Base-by-base conservation (phyloP, 1,139 yeast species). In the Lodderomyces orthopsilosis region DNA sequence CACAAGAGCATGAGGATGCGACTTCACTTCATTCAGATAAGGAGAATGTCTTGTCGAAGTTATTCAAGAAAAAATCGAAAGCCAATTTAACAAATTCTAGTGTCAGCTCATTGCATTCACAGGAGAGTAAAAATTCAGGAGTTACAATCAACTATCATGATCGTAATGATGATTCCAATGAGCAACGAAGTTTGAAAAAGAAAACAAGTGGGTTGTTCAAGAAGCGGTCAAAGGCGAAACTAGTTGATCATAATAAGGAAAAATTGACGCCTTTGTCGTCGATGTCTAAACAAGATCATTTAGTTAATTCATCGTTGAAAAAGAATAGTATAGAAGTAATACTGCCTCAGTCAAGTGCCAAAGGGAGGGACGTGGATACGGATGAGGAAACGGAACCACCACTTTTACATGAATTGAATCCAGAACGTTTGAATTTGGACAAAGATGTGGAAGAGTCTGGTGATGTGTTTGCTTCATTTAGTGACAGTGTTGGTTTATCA, bases 31-130 rank as follows among this genome's bases (percentile, higher is more conserved):
- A 28, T 22, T 32, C 44, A 3, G 65, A 67, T 2, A 68, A 69
- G 50, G 77, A 71, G 46, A 74, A 69, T 46, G 70, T 72, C 44
- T 68, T 74, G 15, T 55, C 70, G 21, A 72, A 71, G 49, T 62
- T 74, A 23, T 74, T 74, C 62, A 72, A 70, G 55, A 68, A 71
- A 57, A 72, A 70, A 49, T 59, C 66, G 53, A 71, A 69, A 47
- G 61, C 66, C 6, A 39, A 30, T 32, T 21, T 39, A 14, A 15
- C 23, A 4, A 32, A 13, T 43, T 56, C 63, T 6, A 34, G 39
- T 21, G 26, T 42, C 14, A 21, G 42, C 1, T 43, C 50, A 8
- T 15, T 45, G 21, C 42, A 43, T 41, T 41, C 47, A 24, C 30
- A 37, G 8, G 51, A 40, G 10, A 49, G 50, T 9, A 38, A 38